Percentiles rank a stretch among this genome's conserved stretches.
phyloP scores from a whole-genome alignment of 148 eudicot genomes.

The Persicaria maculosa region DNA sequence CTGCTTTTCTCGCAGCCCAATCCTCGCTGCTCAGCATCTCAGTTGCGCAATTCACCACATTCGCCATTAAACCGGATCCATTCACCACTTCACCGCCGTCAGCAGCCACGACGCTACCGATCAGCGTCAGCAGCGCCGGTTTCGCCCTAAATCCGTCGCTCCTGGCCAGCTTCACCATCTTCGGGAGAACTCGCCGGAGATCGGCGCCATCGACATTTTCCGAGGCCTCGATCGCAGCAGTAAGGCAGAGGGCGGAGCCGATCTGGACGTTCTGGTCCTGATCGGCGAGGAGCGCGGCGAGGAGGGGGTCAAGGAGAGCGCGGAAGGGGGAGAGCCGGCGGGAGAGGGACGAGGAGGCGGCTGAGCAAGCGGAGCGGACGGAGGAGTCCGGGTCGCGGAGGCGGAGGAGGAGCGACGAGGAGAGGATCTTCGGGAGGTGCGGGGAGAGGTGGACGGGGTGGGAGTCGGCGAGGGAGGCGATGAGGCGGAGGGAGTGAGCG shows the following conservation, averaged over 20 bases:
- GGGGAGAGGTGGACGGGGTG: constrained; percentile 33
- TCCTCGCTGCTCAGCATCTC: constrained; percentile 53
- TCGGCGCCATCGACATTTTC: constrained; percentile 24
- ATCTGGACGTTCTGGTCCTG: constrained; percentile 44
- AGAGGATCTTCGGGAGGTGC: constrained; percentile 36
- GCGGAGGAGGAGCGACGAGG: constrained; percentile 34
- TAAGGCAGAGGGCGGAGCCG: constrained; percentile 42
- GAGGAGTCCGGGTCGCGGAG: constrained; percentile 50
- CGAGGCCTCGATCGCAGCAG: constrained; percentile 39
- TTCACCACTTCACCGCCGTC: constrained; percentile 34
- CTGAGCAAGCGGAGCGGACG: constrained; percentile 21
- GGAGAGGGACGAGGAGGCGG: constrained; percentile 11
- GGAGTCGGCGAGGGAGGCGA: constrained; percentile 25
- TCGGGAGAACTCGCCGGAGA: constrained; percentile 31
- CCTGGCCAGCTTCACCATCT: constrained; percentile 34
- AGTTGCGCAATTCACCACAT: constrained; percentile 33
- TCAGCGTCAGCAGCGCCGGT: constrained; percentile 35
- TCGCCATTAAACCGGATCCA: constrained; percentile 19
- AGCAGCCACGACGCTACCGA: constrained; percentile 39
- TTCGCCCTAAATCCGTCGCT: constrained; percentile 44
- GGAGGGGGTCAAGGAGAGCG: constrained; percentile 25
- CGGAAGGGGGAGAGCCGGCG: constrained; percentile 24
- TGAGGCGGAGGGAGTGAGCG: constrained; percentile 30
- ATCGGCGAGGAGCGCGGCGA: constrained; percentile 32
- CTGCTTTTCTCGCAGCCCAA: constrained; percentile 68